A percentile compares a stretch with the other conserved stretches of the same genome.
phyloP scores from a whole-genome alignment of 345 rosid species.

The Aquilaria malaccensis region DNA sequence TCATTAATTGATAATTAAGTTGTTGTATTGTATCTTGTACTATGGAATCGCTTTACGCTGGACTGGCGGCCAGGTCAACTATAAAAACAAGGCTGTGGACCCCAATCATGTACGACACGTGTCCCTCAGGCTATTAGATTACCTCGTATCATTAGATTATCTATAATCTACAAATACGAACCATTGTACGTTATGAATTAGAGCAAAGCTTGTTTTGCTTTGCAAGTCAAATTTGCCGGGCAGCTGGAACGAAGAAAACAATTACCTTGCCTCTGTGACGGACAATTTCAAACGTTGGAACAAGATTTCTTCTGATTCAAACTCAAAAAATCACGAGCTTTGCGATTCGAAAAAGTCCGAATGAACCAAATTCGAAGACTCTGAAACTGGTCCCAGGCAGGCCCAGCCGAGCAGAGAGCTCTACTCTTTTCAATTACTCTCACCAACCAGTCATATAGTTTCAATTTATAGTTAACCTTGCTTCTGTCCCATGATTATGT shows the following conservation, averaged over 20 bases:
- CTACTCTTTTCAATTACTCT: slow-evolving; percentile 4
- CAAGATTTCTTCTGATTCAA: no score
- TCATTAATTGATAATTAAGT: slow-evolving; percentile 3
- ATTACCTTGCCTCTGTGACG: no score
- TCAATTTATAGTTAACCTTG: slow-evolving; percentile 24
- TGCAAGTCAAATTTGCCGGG: slow-evolving; percentile 18
- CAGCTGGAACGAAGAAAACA: slow-evolving; percentile 17
- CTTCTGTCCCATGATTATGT: slow-evolving; percentile 1
- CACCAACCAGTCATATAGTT: slow-evolving; percentile 33
- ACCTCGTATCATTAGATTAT: not conserved
- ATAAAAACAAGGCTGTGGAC: not conserved
- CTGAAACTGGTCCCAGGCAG: no score
- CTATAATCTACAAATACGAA: no score
- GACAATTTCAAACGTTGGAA: no score
- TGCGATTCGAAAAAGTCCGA: no score
- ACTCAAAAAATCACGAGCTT: no score
- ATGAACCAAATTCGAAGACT: no score
- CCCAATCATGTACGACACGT: slow-evolving; percentile 37
- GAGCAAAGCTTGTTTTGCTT: no score
- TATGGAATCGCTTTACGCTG: not conserved
- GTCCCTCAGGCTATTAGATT: slow-evolving; percentile 8
- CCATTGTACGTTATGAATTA: no score
- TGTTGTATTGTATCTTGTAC: not conserved
- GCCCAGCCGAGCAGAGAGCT: no score
- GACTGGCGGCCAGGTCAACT: slow-evolving; percentile 18